A percentile compares a stretch with the other conserved stretches of the same genome.
Conservation (phyloP, 345 rosid species). For the Pugionium dolabratum region DNA sequence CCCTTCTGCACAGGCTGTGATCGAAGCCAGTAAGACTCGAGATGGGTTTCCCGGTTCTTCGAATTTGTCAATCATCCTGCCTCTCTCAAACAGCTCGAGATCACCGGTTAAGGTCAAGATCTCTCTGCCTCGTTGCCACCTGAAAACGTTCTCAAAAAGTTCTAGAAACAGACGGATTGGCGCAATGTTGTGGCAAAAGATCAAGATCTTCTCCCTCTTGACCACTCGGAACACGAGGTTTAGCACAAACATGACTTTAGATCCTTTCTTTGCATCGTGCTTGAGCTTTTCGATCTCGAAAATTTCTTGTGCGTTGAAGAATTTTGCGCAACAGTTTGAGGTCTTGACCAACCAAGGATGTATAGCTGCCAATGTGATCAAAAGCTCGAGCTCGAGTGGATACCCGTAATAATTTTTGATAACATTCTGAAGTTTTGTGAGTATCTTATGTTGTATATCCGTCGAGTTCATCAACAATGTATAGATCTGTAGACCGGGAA, state of each 20-base stretch:
- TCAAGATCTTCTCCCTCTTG: slow-evolving; percentile 72
- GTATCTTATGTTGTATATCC: slow-evolving; percentile 57
- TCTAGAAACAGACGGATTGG: slow-evolving; percentile 71
- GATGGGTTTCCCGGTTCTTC: slow-evolving; percentile 72
- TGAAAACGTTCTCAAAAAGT: slow-evolving; percentile 65
- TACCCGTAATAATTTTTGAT: slow-evolving; percentile 62
- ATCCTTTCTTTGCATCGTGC: slow-evolving; percentile 65
- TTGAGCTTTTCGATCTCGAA: slow-evolving; percentile 57
- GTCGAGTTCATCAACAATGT: slow-evolving; percentile 91
- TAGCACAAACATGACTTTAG: slow-evolving; percentile 93
- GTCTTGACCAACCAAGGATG: slow-evolving; percentile 81
- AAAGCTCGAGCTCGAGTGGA: slow-evolving; percentile 82
- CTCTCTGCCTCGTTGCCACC: slow-evolving; percentile 78
- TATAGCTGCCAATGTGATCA: slow-evolving; percentile 80
- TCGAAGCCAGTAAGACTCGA: slow-evolving; percentile 73
- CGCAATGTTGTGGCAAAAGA: slow-evolving; percentile 97
- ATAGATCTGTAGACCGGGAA: slow-evolving; percentile 89
- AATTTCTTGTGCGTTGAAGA: slow-evolving; percentile 54
- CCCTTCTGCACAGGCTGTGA: slow-evolving; percentile 95
- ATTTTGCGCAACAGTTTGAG: slow-evolving; percentile 63
- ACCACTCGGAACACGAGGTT: slow-evolving; percentile 79
- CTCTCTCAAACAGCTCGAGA: slow-evolving; percentile 82
- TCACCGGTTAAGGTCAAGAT: slow-evolving; percentile 82
- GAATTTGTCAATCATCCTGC: slow-evolving; percentile 74
- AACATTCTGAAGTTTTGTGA: slow-evolving; percentile 59